These are phyloP conservation scores for Daldinia loculata DNA, from an alignment of 495 filamentous ascomycete genomes.

Conservation along the genomic window DNA sequence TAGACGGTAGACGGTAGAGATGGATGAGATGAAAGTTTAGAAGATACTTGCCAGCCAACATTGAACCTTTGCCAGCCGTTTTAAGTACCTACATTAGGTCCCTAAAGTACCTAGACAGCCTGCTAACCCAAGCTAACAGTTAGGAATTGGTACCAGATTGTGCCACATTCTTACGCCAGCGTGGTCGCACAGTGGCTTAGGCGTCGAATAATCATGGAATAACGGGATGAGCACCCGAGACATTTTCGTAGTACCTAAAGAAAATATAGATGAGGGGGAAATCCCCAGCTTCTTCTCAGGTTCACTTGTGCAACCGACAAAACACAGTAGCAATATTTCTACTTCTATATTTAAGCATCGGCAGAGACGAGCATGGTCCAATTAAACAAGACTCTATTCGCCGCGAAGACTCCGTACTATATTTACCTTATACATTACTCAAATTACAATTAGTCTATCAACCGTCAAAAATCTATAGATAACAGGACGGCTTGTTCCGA, in stretches of 20 bases:
- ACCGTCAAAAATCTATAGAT: neutral
- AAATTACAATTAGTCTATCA: neutral
- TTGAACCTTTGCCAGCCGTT: too few species aligned
- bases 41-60: too few species aligned
- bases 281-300: neutral
- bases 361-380: neutral
- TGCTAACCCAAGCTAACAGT: too few species aligned
- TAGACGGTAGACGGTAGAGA: too few species aligned
- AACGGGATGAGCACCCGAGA: neutral
- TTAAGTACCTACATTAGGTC: too few species aligned
- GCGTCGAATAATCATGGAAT: conserved; percentile 7
- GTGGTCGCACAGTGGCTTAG: conserved; percentile 10
- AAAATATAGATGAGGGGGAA: neutral
- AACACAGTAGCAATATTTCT: neutral
- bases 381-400: neutral
- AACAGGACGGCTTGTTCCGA: neutral
- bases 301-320: neutral
- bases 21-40: too few species aligned
- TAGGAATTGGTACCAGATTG: neutral
- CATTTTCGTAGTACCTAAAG: neutral
- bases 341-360: conserved; percentile 1
- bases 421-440: neutral
- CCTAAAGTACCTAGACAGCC: too few species aligned
- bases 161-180: conserved; percentile 2
- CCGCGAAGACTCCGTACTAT: neutral